These are phyloP conservation scores for Aspergillus sp. DNA, from an alignment of 2,329 filamentous ascomycete species.

Conservation along the genomic window DNA sequence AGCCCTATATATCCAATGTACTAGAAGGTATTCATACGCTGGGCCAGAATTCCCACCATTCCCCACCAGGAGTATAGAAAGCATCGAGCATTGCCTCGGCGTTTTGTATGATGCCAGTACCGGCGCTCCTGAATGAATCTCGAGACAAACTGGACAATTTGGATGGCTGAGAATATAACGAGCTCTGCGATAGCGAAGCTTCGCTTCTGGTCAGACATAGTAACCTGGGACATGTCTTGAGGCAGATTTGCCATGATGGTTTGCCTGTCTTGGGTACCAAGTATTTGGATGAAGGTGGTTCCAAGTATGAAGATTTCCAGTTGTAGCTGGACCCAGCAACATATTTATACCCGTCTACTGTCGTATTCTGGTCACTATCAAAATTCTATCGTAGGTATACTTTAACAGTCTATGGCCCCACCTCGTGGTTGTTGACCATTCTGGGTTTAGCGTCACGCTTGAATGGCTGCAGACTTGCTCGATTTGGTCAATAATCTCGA, in stretches of 20 bases:
- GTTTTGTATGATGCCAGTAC: constrained; percentile 29
- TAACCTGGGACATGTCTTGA: neutral
- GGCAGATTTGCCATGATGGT: neutral
- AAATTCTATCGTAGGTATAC: neutral
- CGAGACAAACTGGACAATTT: constrained; percentile 20
- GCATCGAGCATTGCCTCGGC: constrained; percentile 17
- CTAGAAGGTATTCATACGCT: constrained; percentile 17
- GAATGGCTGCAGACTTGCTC: neutral
- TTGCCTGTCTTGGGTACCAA: neutral
- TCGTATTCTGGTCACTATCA: neutral
- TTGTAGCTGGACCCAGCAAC: neutral
- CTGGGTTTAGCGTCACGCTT: constrained; percentile 23
- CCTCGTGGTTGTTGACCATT: constrained; percentile 27
- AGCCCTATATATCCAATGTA: neutral
- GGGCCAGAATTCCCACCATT: constrained; percentile 26
- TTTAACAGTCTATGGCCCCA: constrained; percentile 7
- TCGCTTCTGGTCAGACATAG: constrained; percentile 5
- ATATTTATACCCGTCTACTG: neutral
- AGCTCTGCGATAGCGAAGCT: constrained; percentile 27
- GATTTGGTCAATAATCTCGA: neutral
- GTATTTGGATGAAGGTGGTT: neutral
- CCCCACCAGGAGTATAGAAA: constrained; percentile 29
- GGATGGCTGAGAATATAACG: constrained; percentile 24
- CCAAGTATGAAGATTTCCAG: neutral
- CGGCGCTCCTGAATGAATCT: constrained; percentile 27